Base-by-base conservation (phyloP, 2,329 filamentous ascomycete genomes). In the Epichloe uncinata region DNA sequence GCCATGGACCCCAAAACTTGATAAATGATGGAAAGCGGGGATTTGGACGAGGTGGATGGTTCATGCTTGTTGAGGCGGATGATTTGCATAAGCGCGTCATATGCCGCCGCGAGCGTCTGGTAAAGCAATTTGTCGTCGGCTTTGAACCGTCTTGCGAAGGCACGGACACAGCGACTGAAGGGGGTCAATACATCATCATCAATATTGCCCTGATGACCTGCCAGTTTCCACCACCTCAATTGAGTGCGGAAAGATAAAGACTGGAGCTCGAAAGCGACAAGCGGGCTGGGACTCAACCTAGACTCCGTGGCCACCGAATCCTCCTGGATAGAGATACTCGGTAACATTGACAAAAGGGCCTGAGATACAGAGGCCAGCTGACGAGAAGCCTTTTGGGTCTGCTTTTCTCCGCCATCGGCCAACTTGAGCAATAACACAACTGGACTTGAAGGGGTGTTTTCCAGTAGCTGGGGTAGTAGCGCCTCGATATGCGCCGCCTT, bases 361-460 rank as follows among this genome's bases (percentile, higher is more conserved):
- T 85, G 81, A 0, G 82, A 80, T 2, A 88, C 60, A 0, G 72
- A 74, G 46, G 87, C 83, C 16, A 90, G 67, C 54, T 87, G 83
- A 3, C 78, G 79, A 8, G 78, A 72, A 16, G 74, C 70, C 60
- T 85, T 88, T 7, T 69, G 66, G 11, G 69, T 62, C n/a, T 76
- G 72, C 15, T 73, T 67, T 3, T 68, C 60, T 49, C 64, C 63
- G 44, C 64, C 62, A 49, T 69, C 66, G 0, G 71, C 70, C 5
- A 73, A 69, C 7, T 68, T 63, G 7, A 74, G 58, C 1, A 87
- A 67, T 2, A 87, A 65, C 11, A 71, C 76, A 7, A 75, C 63
- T 0, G 82, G 82, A 0, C 83, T 85, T 0, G 73, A 75, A 2
- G 66, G 58, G 42, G 74, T 71, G 1, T 69, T 68, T 11, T 74